A percentile compares a stretch with the other conserved stretches of the same genome.
Evolutionary conservation across 176 grass and related monocot genomes (phyloP).

Genomic region (Carex parvula): DNA sequence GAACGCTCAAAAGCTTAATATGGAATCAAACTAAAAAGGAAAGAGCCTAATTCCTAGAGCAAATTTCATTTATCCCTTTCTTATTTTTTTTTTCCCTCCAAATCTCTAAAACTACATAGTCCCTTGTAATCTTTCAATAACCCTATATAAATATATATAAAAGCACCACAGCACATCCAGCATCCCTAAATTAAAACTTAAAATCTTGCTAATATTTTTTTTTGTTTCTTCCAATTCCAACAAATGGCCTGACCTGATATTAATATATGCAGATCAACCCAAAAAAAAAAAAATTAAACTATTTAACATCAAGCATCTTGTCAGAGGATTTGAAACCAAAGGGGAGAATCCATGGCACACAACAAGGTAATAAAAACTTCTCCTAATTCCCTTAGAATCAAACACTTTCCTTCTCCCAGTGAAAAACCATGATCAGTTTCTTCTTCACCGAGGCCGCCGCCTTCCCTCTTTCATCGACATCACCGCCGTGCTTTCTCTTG

Average conservation of each 20-base stretch:
- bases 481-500: neutral
- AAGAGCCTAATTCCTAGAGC: neutral
- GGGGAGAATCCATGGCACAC: conserved; percentile 43
- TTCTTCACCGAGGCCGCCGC: conserved; percentile 16
- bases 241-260: neutral
- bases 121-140: neutral
- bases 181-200: neutral
- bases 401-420: conserved; percentile 53
- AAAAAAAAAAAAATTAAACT: neutral
- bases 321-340: conserved; percentile 18
- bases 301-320: conserved; percentile 19
- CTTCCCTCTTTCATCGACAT: conserved; percentile 24
- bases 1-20: neutral
- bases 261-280: neutral
- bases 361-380: conserved; percentile 48
- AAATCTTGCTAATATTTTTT: neutral
- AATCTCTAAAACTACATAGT: neutral
- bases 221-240: neutral
- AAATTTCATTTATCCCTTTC: neutral
- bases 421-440: conserved; percentile 32
- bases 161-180: neutral
- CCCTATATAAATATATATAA: neutral
- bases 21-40: neutral
- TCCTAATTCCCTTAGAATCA: conserved; percentile 58
- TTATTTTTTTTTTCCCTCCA: neutral